Evolutionary conservation across 805 yeast genomes (phyloP).

Genomic region (Teunomyces gatunensis): DNA sequence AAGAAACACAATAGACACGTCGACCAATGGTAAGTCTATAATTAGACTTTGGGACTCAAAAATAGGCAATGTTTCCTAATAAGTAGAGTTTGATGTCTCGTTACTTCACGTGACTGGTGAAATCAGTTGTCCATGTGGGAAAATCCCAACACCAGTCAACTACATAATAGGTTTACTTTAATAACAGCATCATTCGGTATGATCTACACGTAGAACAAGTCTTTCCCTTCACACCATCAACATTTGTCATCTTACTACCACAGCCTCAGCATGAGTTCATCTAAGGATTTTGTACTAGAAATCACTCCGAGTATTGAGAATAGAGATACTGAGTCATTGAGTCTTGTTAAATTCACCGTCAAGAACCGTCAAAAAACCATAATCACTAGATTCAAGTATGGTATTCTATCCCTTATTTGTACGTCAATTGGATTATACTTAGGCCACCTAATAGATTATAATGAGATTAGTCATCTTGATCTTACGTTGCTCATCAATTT

Average conservation of each 20-base stretch:
- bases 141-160: background rate
- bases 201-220: slow-evolving; percentile 9
- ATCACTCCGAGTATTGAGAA: slow-evolving; percentile 20
- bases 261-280: slow-evolving; percentile 22
- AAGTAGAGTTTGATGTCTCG: background rate
- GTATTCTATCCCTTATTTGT: background rate
- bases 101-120: background rate
- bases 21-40: too few relatives aligned
- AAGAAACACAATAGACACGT: background rate
- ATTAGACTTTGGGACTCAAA: too few relatives aligned
- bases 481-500: background rate
- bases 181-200: slow-evolving; percentile 2
- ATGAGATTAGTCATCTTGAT: background rate
- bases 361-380: slow-evolving; percentile 7
- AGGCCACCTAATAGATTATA: background rate
- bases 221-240: background rate
- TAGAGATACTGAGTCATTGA: slow-evolving; percentile 9
- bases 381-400: background rate
- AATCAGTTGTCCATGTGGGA: background rate
- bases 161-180: background rate
- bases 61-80: too few relatives aligned
- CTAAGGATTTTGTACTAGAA: slow-evolving; percentile 29
- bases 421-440: background rate
- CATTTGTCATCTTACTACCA: background rate
- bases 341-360: slow-evolving; percentile 19